phyloP scores from a whole-genome alignment of 257 asterid genomes.

The Agastache rugosa region DNA sequence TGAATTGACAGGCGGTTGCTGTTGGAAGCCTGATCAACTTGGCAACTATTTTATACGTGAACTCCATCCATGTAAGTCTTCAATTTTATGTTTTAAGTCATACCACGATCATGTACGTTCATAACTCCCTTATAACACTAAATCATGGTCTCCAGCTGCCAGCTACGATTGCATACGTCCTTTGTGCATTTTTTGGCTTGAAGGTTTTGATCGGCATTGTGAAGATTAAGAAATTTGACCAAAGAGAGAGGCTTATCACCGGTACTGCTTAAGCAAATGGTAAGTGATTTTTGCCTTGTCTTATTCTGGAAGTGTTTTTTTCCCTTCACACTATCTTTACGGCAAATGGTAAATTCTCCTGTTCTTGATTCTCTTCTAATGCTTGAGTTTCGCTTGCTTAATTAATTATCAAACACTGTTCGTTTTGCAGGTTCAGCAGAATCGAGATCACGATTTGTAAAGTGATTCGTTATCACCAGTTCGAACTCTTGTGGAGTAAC shows the following conservation, averaged over 20 bases:
- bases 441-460: not conserved
- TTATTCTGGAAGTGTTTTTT: not conserved
- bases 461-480: not conserved
- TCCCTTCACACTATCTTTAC: not conserved
- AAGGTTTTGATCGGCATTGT: slow-evolving; percentile 77
- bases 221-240: slow-evolving; percentile 82
- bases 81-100: not conserved
- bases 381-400: not conserved
- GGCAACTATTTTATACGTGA: slow-evolving; percentile 78
- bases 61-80: slow-evolving; percentile 69
- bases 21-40: slow-evolving; percentile 97
- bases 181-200: slow-evolving; percentile 77
- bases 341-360: not conserved
- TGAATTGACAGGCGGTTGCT: slow-evolving; percentile 77
- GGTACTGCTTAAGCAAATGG: slow-evolving; percentile 77
- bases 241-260: slow-evolving; percentile 80
- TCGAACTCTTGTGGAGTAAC: not conserved
- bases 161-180: slow-evolving; percentile 63
- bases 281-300: slow-evolving; percentile 25
- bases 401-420: not conserved
- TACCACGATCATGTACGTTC: not conserved
- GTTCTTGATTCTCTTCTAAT: not conserved
- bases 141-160: slow-evolving; percentile 59
- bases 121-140: slow-evolving; percentile 1
- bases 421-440: slow-evolving; percentile 9